Evolutionary conservation across 2,329 filamentous ascomycete genomes (phyloP).

Genomic region (Juglanconis sp.): DNA sequence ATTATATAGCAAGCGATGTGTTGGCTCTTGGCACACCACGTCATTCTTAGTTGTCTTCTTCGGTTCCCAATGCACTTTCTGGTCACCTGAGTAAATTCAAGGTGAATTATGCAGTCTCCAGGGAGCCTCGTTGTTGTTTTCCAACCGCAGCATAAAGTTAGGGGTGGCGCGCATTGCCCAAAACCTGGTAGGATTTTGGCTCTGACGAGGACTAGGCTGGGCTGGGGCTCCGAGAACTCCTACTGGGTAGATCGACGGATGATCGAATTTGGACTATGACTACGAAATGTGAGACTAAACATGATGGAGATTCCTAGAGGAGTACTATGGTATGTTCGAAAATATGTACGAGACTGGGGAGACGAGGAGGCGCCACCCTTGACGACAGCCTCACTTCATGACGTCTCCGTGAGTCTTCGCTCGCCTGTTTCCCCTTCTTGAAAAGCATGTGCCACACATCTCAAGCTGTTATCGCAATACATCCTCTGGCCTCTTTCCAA

Average conservation of each 20-base stretch:
- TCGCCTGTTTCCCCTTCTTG: background rate
- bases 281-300: background rate
- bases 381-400: slow-evolving; percentile 7
- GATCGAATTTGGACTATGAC: background rate
- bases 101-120: slow-evolving; percentile 4
- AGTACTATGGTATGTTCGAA: background rate
- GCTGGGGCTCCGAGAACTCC: background rate
- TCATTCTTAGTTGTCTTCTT: background rate
- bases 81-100: background rate
- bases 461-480: background rate
- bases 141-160: slow-evolving; percentile 2
- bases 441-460: background rate
- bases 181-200: background rate
- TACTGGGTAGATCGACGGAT: background rate
- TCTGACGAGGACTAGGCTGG: background rate
- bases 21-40: slow-evolving; percentile 8
- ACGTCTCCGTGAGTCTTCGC: background rate
- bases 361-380: background rate
- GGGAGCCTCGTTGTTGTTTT: slow-evolving; percentile 9
- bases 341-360: background rate
- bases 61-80: background rate
- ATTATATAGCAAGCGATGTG: background rate
- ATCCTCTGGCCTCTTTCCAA: background rate
- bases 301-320: background rate
- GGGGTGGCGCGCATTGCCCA: slow-evolving; percentile 2